Percentiles rank a stretch among this genome's conserved stretches.
Evolutionary conservation across 768 basidiomycete genomes (phyloP).

Genomic region (Pulveroboletus ravenelii): DNA sequence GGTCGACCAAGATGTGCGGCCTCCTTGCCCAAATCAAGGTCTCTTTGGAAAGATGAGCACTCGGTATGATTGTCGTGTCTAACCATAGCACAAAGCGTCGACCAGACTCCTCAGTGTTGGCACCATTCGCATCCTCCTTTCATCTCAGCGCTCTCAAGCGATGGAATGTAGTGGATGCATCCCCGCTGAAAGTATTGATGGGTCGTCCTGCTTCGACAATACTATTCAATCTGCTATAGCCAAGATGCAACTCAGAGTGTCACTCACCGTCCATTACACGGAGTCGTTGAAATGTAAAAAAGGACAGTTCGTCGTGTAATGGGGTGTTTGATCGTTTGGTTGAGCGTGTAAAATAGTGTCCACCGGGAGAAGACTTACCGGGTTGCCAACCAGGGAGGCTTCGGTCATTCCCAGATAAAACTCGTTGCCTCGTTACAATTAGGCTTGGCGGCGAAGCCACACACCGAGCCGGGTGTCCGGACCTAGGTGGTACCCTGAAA

Average conservation of each 20-base stretch:
- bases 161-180: conserved; percentile 7
- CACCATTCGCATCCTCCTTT: conserved; percentile 1
- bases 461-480: neutral
- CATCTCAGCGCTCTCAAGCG: conserved; percentile 5
- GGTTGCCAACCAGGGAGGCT: neutral
- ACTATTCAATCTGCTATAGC: neutral
- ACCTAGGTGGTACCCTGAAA: neutral
- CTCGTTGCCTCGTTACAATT: neutral
- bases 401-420: neutral
- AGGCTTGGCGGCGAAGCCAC: neutral
- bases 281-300: conserved; percentile 1
- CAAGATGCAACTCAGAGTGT: neutral
- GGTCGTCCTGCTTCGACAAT: neutral
- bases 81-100: conserved; percentile 7
- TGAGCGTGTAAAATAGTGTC: too few species aligned
- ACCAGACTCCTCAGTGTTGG: conserved; percentile 5
- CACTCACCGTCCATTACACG: conserved; percentile 5
- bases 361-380: too few species aligned
- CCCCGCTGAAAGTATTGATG: conserved; percentile 7
- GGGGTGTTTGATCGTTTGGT: neutral
- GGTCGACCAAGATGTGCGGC: neutral
- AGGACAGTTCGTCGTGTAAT: too few species aligned
- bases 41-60: neutral
- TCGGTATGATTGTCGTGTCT: neutral
- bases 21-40: conserved; percentile 9